Evolutionary conservation across 495 filamentous ascomycete species (phyloP).

Genomic region (Tricharina praecox): DNA sequence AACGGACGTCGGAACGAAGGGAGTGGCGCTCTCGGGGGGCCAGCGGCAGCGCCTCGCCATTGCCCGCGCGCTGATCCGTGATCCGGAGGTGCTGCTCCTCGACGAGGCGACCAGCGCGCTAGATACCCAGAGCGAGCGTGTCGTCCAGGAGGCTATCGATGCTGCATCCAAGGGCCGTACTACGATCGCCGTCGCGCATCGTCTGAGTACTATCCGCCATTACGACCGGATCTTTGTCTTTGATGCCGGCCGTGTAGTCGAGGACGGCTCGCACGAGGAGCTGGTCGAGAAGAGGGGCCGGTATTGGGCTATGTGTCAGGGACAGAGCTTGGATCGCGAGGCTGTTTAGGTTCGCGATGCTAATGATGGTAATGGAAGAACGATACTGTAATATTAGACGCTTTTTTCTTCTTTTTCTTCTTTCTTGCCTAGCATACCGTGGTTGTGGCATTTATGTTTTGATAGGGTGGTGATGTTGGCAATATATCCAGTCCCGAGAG

Average conservation of each 20-base stretch:
- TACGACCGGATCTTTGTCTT: conserved; percentile 31
- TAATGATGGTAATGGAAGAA: no score
- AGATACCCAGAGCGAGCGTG: conserved; percentile 54
- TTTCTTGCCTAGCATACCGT: no score
- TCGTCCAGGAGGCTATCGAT: conserved; percentile 56
- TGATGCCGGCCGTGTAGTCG: conserved; percentile 26
- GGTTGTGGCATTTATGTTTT: no score
- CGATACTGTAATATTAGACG: no score
- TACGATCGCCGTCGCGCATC: conserved; percentile 54
- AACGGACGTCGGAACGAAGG: conserved; percentile 46
- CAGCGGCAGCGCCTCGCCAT: conserved; percentile 67
- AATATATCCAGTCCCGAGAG: no score
- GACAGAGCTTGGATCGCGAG: conserved; percentile 7
- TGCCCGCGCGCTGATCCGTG: conserved; percentile 58
- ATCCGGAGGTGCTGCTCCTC: conserved; percentile 52
- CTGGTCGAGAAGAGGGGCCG: conserved; percentile 23
- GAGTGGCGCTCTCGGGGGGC: conserved; percentile 52
- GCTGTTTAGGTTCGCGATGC: no score
- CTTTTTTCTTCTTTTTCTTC: no score
- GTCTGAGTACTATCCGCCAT: conserved; percentile 27
- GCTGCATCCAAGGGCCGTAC: conserved; percentile 42
- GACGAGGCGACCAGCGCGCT: conserved; percentile 65
- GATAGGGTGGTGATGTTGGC: no score
- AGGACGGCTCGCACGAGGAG: conserved; percentile 28
- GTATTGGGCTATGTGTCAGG: conserved; percentile 28